These are phyloP conservation scores for Dictyostelium capitatum DNA, from an alignment of 78 protist species.

Conservation along the genomic window DNA sequence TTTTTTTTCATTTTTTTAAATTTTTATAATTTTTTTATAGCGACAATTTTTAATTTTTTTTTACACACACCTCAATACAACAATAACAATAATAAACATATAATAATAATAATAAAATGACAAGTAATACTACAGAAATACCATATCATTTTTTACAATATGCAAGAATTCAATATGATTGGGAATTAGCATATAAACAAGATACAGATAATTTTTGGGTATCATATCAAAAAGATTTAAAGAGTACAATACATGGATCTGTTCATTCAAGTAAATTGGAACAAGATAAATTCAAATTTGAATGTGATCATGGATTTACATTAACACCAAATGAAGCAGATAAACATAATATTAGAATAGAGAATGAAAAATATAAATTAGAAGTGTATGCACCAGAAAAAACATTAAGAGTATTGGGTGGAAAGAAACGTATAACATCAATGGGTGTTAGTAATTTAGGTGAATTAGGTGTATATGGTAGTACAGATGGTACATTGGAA, in stretches of 20 bases:
- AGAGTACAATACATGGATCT: slow-evolving; percentile 24
- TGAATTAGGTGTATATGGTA: slow-evolving; percentile 56
- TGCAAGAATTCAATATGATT: slow-evolving; percentile 60
- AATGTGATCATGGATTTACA: slow-evolving; percentile 26
- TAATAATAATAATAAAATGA: not conserved
- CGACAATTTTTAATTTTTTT: too few relatives aligned
- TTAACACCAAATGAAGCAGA: slow-evolving; percentile 22
- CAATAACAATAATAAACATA: not conserved
- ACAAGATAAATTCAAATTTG: slow-evolving; percentile 33
- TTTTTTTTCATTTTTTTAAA: not conserved
- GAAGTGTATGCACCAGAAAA: slow-evolving; percentile 18
- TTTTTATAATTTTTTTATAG: too few relatives aligned
- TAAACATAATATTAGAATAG: not conserved
- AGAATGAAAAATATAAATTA: not conserved
- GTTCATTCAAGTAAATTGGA: slow-evolving; percentile 13
- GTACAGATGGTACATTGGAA: slow-evolving; percentile 68
- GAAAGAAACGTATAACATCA: slow-evolving; percentile 52
- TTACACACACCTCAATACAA: not conserved
- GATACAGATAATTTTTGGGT: slow-evolving; percentile 73
- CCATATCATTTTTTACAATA: slow-evolving; percentile 33
- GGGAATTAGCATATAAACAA: slow-evolving; percentile 43
- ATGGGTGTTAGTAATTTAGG: slow-evolving; percentile 53
- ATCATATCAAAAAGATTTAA: slow-evolving; percentile 28
- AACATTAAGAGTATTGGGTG: slow-evolving; percentile 9
- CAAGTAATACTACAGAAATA: slow-evolving; percentile 22